phyloP scores from a whole-genome alignment of 2,329 filamentous ascomycete genomes.

The Blastomyces parvus region DNA sequence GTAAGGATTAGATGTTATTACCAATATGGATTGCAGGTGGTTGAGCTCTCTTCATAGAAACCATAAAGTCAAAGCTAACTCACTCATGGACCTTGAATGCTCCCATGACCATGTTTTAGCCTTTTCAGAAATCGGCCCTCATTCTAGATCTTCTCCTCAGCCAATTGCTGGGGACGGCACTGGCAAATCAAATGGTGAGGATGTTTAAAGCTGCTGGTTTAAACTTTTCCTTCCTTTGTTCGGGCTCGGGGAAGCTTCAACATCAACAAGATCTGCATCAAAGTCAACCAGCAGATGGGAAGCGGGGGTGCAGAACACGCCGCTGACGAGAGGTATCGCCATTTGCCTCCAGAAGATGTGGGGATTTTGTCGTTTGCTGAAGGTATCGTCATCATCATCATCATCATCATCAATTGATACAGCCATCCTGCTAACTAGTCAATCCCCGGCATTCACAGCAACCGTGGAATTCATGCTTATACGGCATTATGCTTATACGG shows the following conservation, averaged over 20 bases:
- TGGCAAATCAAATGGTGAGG: background rate
- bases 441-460: background rate
- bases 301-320: background rate
- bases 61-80: background rate
- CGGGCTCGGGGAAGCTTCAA: background rate
- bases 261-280: background rate
- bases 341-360: background rate
- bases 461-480: background rate
- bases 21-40: background rate
- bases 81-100: background rate
- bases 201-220: background rate
- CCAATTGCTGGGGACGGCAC: background rate
- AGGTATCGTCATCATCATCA: background rate
- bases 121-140: background rate
- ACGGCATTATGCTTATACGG: too few relatives aligned
- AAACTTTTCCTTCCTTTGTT: background rate
- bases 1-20: background rate
- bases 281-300: background rate
- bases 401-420: background rate
- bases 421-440: background rate
- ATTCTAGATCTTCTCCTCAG: background rate
- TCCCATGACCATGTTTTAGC: background rate
- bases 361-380: too few relatives aligned
- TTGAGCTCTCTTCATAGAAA: background rate
- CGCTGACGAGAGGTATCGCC: background rate